phyloP scores from a whole-genome alignment of 768 basidiomycete genomes.

The Suillus fuscotomentosus region DNA sequence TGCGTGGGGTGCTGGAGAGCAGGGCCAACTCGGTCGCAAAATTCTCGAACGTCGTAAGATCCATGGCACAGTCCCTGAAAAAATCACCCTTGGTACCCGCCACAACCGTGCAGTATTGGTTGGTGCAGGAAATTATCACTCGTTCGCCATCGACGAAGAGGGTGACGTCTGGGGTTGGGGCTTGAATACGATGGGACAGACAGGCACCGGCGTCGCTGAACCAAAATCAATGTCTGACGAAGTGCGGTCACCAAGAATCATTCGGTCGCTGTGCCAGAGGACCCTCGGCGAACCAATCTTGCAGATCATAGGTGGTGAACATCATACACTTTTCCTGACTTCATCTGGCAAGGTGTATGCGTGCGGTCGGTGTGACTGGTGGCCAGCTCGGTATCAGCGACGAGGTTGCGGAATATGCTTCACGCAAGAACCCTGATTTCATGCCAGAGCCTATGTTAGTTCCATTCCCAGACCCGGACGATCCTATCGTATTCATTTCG shows the following conservation, averaged over 20 bases:
- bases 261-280: constrained; percentile 60
- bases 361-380: constrained; percentile 80
- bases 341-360: constrained; percentile 81
- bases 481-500: constrained; percentile 64
- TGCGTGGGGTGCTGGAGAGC: constrained; percentile 89
- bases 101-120: constrained; percentile 63
- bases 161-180: constrained; percentile 95
- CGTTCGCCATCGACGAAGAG: constrained; percentile 83
- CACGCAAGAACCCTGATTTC: constrained; percentile 54
- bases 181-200: constrained; percentile 88
- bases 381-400: constrained; percentile 77
- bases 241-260: constrained; percentile 61
- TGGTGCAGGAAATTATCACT: constrained; percentile 83
- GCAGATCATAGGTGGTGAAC: constrained; percentile 80
- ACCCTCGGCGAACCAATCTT: constrained; percentile 60
- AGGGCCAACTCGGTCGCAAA: constrained; percentile 88
- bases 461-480: constrained; percentile 59
- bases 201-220: constrained; percentile 55
- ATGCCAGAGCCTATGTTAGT: constrained; percentile 65
- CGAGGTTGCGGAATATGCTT: constrained; percentile 65
- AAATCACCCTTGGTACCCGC: constrained; percentile 72
- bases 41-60: constrained; percentile 87
- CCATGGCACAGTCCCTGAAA: constrained; percentile 86
- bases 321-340: constrained; percentile 90
- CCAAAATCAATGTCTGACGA: constrained; percentile 46